These are phyloP conservation scores for Chaetoceros tenuissimus DNA, from an alignment of 108 stramenopile genomes.

Conservation along the genomic window DNA sequence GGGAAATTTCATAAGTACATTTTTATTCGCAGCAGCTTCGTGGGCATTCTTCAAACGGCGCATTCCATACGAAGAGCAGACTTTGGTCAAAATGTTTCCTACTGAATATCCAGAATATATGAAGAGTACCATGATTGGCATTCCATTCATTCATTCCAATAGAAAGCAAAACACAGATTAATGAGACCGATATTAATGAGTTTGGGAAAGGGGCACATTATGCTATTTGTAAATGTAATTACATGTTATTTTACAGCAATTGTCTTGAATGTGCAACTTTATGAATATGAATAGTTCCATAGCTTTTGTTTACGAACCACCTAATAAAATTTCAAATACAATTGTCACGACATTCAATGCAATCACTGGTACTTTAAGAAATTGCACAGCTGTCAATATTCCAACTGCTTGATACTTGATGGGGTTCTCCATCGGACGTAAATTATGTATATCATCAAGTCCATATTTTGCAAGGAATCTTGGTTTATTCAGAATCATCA, in stretches of 20 bases:
- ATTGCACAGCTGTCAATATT: slow-evolving; percentile 70
- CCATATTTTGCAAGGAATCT: slow-evolving; percentile 78
- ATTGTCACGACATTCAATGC: slow-evolving; percentile 63
- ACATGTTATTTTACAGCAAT: too few relatives aligned
- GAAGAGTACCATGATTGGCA: slow-evolving; percentile 61
- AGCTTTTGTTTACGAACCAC: slow-evolving; percentile 24
- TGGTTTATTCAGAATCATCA: slow-evolving; percentile 66
- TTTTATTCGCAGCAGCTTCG: slow-evolving; percentile 55
- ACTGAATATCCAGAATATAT: slow-evolving; percentile 75
- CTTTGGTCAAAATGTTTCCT: slow-evolving; percentile 57
- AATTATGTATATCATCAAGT: slow-evolving; percentile 57
- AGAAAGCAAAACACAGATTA: not conserved
- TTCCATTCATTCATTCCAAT: slow-evolving; percentile 56
- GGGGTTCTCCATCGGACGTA: slow-evolving; percentile 34
- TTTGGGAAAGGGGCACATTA: too few relatives aligned
- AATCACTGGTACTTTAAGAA: slow-evolving; percentile 78
- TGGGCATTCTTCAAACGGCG: slow-evolving; percentile 85
- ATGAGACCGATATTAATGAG: not conserved
- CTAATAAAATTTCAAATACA: slow-evolving; percentile 78
- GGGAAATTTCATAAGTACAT: slow-evolving; percentile 60
- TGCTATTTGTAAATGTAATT: too few relatives aligned
- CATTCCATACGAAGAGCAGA: slow-evolving; percentile 89
- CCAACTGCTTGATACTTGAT: slow-evolving; percentile 62
- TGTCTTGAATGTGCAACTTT: too few relatives aligned
- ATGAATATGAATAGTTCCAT: not conserved